A percentile compares a stretch with the other conserved stretches of the same genome.
These are phyloP conservation scores for Oryza brachyantha DNA, from an alignment of 176 grass and related monocot genomes.

Conservation along the genomic window DNA sequence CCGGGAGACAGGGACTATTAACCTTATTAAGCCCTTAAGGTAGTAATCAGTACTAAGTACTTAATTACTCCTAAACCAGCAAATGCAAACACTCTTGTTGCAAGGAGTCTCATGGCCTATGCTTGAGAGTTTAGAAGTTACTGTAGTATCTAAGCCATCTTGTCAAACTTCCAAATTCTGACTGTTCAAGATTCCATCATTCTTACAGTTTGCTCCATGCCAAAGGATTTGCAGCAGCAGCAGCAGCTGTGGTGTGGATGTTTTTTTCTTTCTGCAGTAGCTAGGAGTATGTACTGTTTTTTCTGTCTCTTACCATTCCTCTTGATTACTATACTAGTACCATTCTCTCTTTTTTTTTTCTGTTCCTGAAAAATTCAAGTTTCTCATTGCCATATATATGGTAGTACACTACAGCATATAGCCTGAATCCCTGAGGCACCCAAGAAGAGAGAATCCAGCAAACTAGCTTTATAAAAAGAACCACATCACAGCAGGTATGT, in stretches of 20 bases:
- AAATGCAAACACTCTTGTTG: neutral
- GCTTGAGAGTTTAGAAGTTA: neutral
- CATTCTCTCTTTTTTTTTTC: constrained; percentile 8
- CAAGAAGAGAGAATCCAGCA: constrained; percentile 47
- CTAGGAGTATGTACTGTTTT: constrained; percentile 21
- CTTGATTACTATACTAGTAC: too few relatives aligned
- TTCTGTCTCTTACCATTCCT: constrained; percentile 18
- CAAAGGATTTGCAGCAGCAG: constrained; percentile 5
- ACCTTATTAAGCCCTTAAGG: too few relatives aligned
- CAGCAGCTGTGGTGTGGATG: neutral
- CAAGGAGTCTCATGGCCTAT: neutral
- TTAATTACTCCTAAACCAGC: neutral
- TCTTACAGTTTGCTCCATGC: constrained; percentile 20
- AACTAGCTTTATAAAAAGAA: constrained; percentile 58
- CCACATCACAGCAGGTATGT: constrained; percentile 27
- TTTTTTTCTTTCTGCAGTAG: constrained; percentile 23
- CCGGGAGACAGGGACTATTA: constrained; percentile 3
- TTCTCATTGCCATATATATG: constrained; percentile 34
- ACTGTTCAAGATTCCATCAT: constrained; percentile 29
- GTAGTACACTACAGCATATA: constrained; percentile 42
- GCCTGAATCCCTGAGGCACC: constrained; percentile 39
- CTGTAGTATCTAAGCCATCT: constrained; percentile 25
- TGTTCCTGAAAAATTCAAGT: neutral
- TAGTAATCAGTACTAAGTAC: neutral
- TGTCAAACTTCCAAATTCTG: constrained; percentile 23